A percentile compares a stretch with the other conserved stretches of the same genome.
Evolutionary conservation across 129 eudicot genomes (phyloP).

Genomic region (Flaveria ramosissima): DNA sequence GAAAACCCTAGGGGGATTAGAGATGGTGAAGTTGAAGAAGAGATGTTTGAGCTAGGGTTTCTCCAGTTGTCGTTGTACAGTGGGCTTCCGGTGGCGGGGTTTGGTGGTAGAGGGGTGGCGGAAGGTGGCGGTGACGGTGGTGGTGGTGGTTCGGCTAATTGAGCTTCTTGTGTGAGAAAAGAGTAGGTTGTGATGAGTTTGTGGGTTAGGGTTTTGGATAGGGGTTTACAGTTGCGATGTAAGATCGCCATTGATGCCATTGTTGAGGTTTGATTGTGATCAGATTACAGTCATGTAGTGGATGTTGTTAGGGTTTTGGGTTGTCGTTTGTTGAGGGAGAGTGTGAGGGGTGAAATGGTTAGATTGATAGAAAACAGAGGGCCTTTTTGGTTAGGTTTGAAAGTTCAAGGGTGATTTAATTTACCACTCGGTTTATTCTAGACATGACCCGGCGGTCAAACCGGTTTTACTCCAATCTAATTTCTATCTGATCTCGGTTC

Average conservation of each 20-base stretch:
- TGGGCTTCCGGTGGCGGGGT: conserved; percentile 79
- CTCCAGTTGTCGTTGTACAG: conserved; percentile 74
- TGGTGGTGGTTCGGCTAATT: conserved; percentile 35
- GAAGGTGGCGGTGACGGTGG: not conserved
- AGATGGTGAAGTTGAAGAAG: conserved; percentile 29
- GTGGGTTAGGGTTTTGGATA: conserved; percentile 46
- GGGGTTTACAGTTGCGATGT: conserved; percentile 38
- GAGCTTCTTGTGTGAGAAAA: conserved; percentile 60
- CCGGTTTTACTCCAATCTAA: too few species aligned
- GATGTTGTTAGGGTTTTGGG: conserved; percentile 36
- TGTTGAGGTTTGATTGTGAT: conserved; percentile 10
- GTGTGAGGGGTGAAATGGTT: conserved; percentile 2
- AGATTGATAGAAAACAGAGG: not conserved
- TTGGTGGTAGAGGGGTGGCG: conserved; percentile 53
- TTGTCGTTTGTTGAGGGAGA: not conserved
- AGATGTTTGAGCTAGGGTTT: conserved; percentile 38
- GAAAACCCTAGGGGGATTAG: conserved; percentile 41
- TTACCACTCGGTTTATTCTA: too few species aligned
- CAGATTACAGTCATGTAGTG: conserved; percentile 9
- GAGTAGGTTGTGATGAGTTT: conserved; percentile 66
- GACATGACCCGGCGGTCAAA: too few species aligned
- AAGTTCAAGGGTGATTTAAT: not conserved
- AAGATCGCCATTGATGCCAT: conserved; percentile 65
- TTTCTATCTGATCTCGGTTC: too few species aligned
- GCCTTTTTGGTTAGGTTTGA: not conserved